Base-by-base conservation (phyloP, 768 basidiomycete genomes). In the Bullera alba region DNA sequence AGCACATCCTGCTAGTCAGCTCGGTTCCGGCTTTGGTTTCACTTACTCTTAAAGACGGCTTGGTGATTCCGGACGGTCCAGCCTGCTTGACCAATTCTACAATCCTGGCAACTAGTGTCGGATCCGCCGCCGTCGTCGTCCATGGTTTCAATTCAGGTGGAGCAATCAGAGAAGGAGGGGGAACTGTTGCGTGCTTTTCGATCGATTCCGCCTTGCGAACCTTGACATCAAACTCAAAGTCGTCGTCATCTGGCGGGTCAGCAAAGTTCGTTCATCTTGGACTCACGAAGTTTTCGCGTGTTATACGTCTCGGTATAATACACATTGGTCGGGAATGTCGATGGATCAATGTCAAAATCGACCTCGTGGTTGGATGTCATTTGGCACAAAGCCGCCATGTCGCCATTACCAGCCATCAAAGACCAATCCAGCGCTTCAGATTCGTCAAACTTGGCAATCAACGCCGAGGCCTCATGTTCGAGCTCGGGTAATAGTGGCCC, bases 341-440 rank as follows among this genome's bases (percentile, higher is more conserved):
- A 75, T 1, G 82, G 80, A 59, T 92, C 86, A 27, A 91, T 72
- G 28, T 76, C 76, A 58, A 91, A 83, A 41, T 85, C 80, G 21
- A 87, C 78, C 87, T 83, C 83, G 53, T 83, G 79, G 51, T 87
- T 83, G 0, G 89, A 91, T n/a, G 83, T 81, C n/a, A 89, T 75
- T 53, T 87, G 80, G 27, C 89, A 74, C 52, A 93, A 71, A 0
- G 83, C 80, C 14, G 86, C 84, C 42, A 82, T 76, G 57, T 91
- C 87, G 6, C 91, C 88, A 5, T 43, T 25, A 2, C 80, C 80
- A 3, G 87, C 81, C 26, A 84, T 75, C 39, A 88, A 67, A 0
- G 86, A 81, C 90, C 91, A 95, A 48, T 84, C 82, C 39, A 81
- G 78, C 79, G 81, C 85, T 1, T 74, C 76, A 5, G 77, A 74